Evolutionary conservation across 257 asterid genomes (phyloP), one percentile per base, ranked within the genome.

Genomic region (Sherardia arvensis): DNA sequence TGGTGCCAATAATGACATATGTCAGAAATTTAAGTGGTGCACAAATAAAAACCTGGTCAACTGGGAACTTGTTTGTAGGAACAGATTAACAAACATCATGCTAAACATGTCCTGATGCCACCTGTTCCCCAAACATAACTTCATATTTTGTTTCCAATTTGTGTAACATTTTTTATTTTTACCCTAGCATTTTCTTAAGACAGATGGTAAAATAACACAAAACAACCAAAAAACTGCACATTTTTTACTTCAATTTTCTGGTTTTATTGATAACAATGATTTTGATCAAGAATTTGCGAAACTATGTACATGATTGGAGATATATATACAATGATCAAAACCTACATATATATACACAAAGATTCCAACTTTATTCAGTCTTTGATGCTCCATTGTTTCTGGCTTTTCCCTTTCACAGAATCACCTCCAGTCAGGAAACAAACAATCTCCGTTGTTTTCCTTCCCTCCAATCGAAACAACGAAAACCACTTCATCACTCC

Each of bases 1-100:
- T 43, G 51, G 51, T 43, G 20, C 8, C 51, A 69, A 33, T 43
- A 43, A n/a, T 23, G 48, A 70, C 9, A 25, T 45, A 40, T 38
- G 3, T 5, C 22, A 8, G n/a, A 43, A 1, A 43, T 43, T 38
- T 0, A 38, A 43, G 8, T 10, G 8, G 51, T 43, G 51, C 47
- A 38, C n/a, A n/a, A n/a, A n/a, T n/a, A 38, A 43, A 15, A 43
- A 43, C 51, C 66, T 56, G 71, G 80, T 69, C 83, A 68, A 74
- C 51, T 71, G 57, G 69, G 71, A 61, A 70, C 62, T 65, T 67
- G 33, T 40, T 12, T 78, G 65, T 78, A 78, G 83, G 83, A 69
- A 47, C 72, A 40, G 40, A 61, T 74, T 65, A 68, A 68, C 70
- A 14, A 68, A 66, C 71, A 62, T 70, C 62, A 53, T 51, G 2